Conservation (phyloP, 805 yeast species). For the Crinitomyces ghanaensis region DNA sequence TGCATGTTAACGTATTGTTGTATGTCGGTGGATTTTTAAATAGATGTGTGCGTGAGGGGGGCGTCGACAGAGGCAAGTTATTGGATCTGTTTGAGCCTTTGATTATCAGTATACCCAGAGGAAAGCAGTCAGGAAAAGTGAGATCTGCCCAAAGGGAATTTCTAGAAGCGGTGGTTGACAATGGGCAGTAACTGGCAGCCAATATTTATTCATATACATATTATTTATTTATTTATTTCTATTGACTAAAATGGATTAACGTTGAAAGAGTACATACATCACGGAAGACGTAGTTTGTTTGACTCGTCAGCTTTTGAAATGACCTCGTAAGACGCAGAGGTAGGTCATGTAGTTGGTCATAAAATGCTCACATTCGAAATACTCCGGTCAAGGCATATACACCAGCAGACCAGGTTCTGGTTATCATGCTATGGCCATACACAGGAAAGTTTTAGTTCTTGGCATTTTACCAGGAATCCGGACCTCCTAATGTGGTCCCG, state of each 20-base stretch:
- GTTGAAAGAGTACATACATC: no score
- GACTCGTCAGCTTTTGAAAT: no score
- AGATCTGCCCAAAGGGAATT: slow-evolving; percentile 25
- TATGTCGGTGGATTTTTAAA: slow-evolving; percentile 31
- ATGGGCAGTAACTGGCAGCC: slow-evolving; percentile 1
- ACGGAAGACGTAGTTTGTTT: no score
- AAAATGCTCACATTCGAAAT: not conserved
- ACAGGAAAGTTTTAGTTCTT: not conserved
- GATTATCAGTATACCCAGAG: slow-evolving; percentile 20
- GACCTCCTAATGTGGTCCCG: slow-evolving; percentile 81
- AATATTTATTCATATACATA: no score
- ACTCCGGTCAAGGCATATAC: no score
- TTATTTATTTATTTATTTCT: no score
- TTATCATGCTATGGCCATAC: no score
- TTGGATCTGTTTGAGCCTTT: slow-evolving; percentile 24
- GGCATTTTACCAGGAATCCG: slow-evolving; percentile 19
- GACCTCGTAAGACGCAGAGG: no score
- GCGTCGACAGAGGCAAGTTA: slow-evolving; percentile 13
- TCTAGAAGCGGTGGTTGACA: slow-evolving; percentile 16
- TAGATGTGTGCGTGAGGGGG: slow-evolving; percentile 22
- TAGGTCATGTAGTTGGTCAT: not conserved
- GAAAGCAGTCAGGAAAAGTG: slow-evolving; percentile 23
- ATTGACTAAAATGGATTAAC: not conserved
- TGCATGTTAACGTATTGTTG: slow-evolving; percentile 33
- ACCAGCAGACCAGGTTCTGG: no score